Evolutionary conservation across 1,284 basidiomycete species (phyloP).

Genomic region (Sphagnurus paluster): DNA sequence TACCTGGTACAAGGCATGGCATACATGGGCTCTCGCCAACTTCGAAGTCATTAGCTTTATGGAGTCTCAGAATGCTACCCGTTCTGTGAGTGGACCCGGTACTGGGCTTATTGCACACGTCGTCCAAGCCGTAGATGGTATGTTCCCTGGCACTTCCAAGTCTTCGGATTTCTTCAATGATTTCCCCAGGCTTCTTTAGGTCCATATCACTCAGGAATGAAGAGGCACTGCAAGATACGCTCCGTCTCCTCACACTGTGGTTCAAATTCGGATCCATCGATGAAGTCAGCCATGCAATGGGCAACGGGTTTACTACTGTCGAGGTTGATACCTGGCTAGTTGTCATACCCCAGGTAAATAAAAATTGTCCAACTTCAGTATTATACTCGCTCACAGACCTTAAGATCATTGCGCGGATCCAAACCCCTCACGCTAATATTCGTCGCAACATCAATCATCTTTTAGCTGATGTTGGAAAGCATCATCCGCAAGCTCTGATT

Average conservation of each 20-base stretch:
- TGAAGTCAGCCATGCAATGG: conserved; percentile 90
- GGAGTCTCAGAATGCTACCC: conserved; percentile 66
- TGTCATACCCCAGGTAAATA: conserved; percentile 91
- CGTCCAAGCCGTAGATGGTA: conserved; percentile 93
- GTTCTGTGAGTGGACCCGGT: conserved; percentile 66
- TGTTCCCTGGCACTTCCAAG: conserved; percentile 13
- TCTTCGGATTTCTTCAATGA: neutral
- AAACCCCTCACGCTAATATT: conserved; percentile 89
- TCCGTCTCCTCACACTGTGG: conserved; percentile 95
- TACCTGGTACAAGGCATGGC: conserved; percentile 99
- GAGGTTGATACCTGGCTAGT: conserved; percentile 99
- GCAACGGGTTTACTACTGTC: conserved; percentile 85
- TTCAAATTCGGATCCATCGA: conserved; percentile 96
- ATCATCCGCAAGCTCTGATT: conserved; percentile 97
- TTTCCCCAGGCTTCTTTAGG: conserved; percentile 81
- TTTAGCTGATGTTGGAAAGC: conserved; percentile 90
- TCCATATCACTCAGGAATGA: conserved; percentile 91
- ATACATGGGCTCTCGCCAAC: conserved; percentile 97
- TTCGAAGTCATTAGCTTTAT: conserved; percentile 91
- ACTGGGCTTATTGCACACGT: conserved; percentile 83
- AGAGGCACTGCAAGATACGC: conserved; percentile 93
- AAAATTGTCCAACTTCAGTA: neutral
- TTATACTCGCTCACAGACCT: neutral
- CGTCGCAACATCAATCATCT: conserved; percentile 90
- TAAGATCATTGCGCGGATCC: conserved; percentile 97